Conservation (phyloP, 345 rosid genomes). For the Corchorus capsularis region DNA sequence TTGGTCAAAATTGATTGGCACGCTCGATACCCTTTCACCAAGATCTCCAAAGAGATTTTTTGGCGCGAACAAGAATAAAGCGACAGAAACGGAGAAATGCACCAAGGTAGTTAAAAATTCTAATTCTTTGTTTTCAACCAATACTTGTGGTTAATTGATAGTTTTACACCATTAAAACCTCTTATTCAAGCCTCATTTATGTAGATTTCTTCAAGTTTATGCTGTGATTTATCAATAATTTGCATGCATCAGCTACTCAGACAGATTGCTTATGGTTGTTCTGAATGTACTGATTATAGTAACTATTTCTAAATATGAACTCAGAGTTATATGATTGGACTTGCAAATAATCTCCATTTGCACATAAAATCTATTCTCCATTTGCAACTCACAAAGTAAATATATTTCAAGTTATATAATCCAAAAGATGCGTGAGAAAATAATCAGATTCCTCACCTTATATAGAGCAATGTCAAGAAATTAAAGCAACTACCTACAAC, state of each 20-base stretch:
- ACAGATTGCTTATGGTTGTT: too few species aligned
- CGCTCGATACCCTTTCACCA: too few species aligned
- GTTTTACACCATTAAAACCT: not conserved
- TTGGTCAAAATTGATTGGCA: too few species aligned
- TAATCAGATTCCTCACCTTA: constrained; percentile 43
- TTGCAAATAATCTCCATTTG: too few species aligned
- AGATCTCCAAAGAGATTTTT: too few species aligned
- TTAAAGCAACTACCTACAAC: constrained; percentile 68
- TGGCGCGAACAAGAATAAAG: too few species aligned
- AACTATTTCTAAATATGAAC: too few species aligned
- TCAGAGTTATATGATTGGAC: not conserved
- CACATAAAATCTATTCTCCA: too few species aligned
- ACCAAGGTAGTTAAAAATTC: not conserved
- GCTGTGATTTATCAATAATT: not conserved
- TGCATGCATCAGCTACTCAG: not conserved
- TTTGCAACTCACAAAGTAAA: not conserved
- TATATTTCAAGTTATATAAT: not conserved
- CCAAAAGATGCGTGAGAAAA: not conserved
- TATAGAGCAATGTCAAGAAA: constrained; percentile 75
- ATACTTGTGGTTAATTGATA: not conserved
- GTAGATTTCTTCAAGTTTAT: not conserved
- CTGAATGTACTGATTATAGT: too few species aligned
- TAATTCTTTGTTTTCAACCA: not conserved
- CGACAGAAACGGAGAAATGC: not conserved
- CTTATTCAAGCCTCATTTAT: not conserved